Evolutionary conservation across 2,329 filamentous ascomycete species (phyloP), one percentile per base, ranked within the genome.

Genomic region (Scytalidium sp.): DNA sequence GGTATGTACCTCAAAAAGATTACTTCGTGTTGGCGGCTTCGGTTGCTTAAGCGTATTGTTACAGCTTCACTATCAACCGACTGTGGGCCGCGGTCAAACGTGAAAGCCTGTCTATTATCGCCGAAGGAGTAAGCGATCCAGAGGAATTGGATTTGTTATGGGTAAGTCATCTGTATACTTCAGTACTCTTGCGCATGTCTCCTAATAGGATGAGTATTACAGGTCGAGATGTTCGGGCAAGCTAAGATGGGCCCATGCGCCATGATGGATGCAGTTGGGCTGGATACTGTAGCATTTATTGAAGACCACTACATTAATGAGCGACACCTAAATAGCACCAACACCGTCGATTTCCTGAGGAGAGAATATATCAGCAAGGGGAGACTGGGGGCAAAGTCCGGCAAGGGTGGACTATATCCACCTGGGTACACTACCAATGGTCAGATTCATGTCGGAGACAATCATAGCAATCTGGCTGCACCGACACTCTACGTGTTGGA

Each of bases 61-160:
- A 23, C 11, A 46, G 32, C 19, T 25, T 44, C 13, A 19, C 21
- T 42, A 45, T 32, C 19, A 40, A 44, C 46, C 53, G 68, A 36
- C 69, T 71, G 42, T 71, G 69, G 69, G 67, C 69, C 10, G 69
- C 69, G 20, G 70, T 71, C 48, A 71, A 71, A 52, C 61, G 69
- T 9, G 69, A 71, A 62, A 58, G 67, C 2, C 62, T 71, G 2
- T 55, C 64, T 13, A 56, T 64, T 3, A 55, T 65, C 20, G 57
- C 62, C 2, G 67, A 70, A 49, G 67, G 67, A 2, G 61, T 70
- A 8, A 63, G 60, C 20, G 60, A 60, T 0, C 67, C 68, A 2
- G 27, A 61, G 19, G 69, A 70, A 46, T 66, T 70, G 3, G 69
- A 71, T 53, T n/a, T n/a, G n/a, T n/a, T n/a, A n/a, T n/a, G n/a